These are phyloP conservation scores for Pulveroboletus sp. DNA, from an alignment of 768 basidiomycete genomes.

Conservation along the genomic window DNA sequence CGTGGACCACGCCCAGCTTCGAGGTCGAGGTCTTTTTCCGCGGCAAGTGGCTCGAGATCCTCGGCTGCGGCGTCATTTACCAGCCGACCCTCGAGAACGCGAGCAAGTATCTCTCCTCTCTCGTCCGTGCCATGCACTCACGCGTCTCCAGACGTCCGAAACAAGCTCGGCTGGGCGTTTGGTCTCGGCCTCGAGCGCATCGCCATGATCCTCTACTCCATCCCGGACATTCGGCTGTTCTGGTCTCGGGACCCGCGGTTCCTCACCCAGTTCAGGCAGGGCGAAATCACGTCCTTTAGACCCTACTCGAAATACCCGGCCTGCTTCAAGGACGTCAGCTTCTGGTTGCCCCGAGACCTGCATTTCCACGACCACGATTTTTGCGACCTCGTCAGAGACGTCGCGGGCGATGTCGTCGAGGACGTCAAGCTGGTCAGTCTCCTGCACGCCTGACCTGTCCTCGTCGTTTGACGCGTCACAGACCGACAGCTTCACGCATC, in stretches of 20 bases:
- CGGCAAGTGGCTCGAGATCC: conserved; percentile 95
- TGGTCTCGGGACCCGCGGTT: conserved; percentile 92
- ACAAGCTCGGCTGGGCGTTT: conserved; percentile 97
- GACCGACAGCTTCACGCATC: conserved; percentile 91
- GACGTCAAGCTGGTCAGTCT: conserved; percentile 74
- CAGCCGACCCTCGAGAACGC: conserved; percentile 86
- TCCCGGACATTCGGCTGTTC: conserved; percentile 97
- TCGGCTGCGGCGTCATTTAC: conserved; percentile 88
- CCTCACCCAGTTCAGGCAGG: conserved; percentile 76
- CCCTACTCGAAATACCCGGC: conserved; percentile 92
- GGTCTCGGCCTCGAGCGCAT: conserved; percentile 96
- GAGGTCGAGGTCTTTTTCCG: conserved; percentile 97
- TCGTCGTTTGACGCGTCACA: conserved; percentile 32
- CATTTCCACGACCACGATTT: conserved; percentile 91
- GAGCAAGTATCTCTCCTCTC: conserved; percentile 47
- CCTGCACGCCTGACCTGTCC: neutral
- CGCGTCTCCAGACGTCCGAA: conserved; percentile 51
- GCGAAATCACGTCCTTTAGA: conserved; percentile 76
- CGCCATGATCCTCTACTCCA: conserved; percentile 94
- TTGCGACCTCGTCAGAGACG: conserved; percentile 90
- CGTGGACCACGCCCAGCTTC: conserved; percentile 96
- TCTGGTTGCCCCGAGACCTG: conserved; percentile 70
- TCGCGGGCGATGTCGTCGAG: conserved; percentile 89
- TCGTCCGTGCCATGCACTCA: conserved; percentile 8
- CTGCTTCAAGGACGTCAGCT: conserved; percentile 92